A percentile compares a stretch with the other conserved stretches of the same genome.
Evolutionary conservation across 345 rosid species (phyloP).

Genomic region (Microthlaspi erraticum): DNA sequence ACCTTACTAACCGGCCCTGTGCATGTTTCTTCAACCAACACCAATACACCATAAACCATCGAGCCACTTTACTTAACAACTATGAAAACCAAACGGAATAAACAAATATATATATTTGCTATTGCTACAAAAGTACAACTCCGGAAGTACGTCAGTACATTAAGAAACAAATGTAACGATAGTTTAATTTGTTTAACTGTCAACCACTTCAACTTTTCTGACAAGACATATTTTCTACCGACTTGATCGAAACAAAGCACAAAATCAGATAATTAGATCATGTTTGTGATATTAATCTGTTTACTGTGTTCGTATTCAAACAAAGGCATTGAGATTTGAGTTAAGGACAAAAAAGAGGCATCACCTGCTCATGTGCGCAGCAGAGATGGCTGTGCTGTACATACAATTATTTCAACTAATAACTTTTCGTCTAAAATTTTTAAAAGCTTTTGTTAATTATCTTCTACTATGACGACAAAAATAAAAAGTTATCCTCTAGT

Average conservation of each 20-base stretch:
- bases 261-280: conserved; percentile 12
- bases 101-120: conserved; percentile 18
- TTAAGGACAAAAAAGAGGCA: conserved; percentile 33
- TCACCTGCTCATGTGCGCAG: conserved; percentile 44
- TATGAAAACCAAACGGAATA: neutral
- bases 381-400: conserved; percentile 42
- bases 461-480: conserved; percentile 5
- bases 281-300: neutral
- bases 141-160: conserved; percentile 27
- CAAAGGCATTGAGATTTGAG: conserved; percentile 32
- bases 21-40: neutral
- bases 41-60: neutral
- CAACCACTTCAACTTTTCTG: conserved; percentile 14
- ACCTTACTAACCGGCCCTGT: too few relatives aligned
- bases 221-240: neutral
- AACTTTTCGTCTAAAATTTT: conserved; percentile 15
- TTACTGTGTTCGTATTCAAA: conserved; percentile 20
- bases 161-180: conserved; percentile 18
- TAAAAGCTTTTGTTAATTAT: conserved; percentile 4
- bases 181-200: neutral
- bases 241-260: neutral
- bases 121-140: conserved; percentile 24
- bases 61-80: neutral
- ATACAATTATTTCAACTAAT: conserved; percentile 40
- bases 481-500: conserved; percentile 11